Evolutionary conservation across 2,329 filamentous ascomycete species (phyloP).

Genomic region (Aspergillus tubingensis): DNA sequence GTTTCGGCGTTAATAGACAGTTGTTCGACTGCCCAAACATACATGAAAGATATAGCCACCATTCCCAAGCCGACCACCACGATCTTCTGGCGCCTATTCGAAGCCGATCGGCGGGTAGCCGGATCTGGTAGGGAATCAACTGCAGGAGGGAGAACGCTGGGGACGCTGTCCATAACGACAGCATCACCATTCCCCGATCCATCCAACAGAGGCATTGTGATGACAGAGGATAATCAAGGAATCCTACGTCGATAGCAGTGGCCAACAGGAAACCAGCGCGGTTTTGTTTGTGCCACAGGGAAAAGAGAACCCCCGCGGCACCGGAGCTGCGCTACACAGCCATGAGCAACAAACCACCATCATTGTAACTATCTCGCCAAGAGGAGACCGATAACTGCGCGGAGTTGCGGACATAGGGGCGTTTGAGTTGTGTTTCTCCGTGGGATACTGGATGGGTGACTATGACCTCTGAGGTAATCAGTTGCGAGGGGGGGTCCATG

Average conservation of each 20-base stretch:
- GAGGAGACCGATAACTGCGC: conserved; percentile 1
- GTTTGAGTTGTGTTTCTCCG: conserved; percentile 11
- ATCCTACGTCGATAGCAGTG: neutral
- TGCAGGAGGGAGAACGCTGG: conserved; percentile 11
- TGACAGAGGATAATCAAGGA: neutral
- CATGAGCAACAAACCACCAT: neutral
- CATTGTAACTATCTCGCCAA: conserved; percentile 4
- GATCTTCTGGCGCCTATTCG: conserved; percentile 58
- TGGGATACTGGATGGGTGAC: conserved; percentile 6
- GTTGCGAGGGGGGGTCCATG: conserved; percentile 12
- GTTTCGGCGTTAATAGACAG: neutral
- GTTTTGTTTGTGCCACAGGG: conserved; percentile 2
- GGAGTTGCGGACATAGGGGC: neutral
- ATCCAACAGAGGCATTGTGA: conserved; percentile 35
- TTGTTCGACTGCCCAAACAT: conserved; percentile 41
- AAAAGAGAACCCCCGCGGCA: neutral
- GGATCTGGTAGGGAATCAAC: conserved; percentile 10
- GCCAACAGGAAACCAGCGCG: neutral
- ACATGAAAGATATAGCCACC: conserved; percentile 90
- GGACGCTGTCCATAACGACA: conserved; percentile 25
- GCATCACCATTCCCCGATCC: conserved; percentile 27
- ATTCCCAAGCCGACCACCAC: conserved; percentile 88
- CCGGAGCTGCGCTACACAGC: neutral
- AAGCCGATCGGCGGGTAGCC: conserved; percentile 8
- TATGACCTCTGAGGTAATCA: conserved; percentile 15